Evolutionary conservation across 2,329 filamentous ascomycete species (phyloP).

Genomic region (Gnomoniopsis sp.): DNA sequence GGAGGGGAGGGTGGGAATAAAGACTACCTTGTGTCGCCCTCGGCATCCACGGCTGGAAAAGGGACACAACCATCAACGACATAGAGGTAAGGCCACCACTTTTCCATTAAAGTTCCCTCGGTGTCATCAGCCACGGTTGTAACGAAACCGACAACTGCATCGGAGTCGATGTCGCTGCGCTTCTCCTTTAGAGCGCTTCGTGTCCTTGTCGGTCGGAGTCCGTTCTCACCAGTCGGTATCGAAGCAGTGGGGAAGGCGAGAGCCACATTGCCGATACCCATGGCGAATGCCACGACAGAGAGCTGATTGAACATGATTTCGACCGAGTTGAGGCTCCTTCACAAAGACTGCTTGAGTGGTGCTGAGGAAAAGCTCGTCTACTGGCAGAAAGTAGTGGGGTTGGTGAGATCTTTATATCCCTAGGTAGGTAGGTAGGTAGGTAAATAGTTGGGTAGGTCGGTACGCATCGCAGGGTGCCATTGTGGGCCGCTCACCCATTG

Average conservation of each 20-base stretch:
- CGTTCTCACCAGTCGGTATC: neutral
- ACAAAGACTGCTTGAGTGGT: neutral
- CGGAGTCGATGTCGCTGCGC: constrained; percentile 26
- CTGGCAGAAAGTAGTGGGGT: neutral
- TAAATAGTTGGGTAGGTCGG: too few species aligned
- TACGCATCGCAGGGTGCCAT: too few species aligned
- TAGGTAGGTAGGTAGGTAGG: too few species aligned
- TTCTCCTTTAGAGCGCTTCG: constrained; percentile 12
- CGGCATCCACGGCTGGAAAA: constrained; percentile 57
- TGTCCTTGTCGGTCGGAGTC: constrained; percentile 1
- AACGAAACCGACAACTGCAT: constrained; percentile 47
- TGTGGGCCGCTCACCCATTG: too few species aligned
- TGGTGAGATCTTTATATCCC: too few species aligned
- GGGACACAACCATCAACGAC: constrained; percentile 60
- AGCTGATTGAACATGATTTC: neutral
- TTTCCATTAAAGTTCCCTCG: constrained; percentile 45
- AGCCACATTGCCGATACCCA: neutral
- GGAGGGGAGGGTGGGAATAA: neutral
- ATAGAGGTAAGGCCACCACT: constrained; percentile 54
- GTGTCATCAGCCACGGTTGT: constrained; percentile 46
- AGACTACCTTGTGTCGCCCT: constrained; percentile 53
- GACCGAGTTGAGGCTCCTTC: neutral
- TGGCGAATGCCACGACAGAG: neutral
- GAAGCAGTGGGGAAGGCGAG: neutral
- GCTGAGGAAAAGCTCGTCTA: neutral